phyloP scores from a whole-genome alignment of 306 rosid genomes.

The Malus orientalis region DNA sequence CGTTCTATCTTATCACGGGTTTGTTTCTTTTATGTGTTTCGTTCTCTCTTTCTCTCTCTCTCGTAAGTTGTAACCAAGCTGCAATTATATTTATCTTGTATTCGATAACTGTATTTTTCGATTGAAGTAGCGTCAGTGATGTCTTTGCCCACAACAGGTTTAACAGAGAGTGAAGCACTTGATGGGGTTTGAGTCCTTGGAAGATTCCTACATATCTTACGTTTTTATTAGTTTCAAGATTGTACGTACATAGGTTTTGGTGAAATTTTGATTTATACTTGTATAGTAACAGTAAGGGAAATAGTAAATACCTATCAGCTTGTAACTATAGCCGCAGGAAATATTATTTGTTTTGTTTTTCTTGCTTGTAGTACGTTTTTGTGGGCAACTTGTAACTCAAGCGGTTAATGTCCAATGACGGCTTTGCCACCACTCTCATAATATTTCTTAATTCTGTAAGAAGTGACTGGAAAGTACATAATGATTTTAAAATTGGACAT shows the following conservation, averaged over 20 bases:
- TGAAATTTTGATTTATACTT: background rate
- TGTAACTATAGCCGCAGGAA: background rate
- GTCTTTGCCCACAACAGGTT: constrained; percentile 38
- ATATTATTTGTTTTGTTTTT: background rate
- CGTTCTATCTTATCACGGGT: background rate
- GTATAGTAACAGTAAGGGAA: background rate
- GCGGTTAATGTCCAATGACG: background rate
- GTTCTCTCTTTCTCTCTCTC: too few species aligned
- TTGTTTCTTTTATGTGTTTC: too few species aligned
- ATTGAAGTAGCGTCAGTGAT: background rate
- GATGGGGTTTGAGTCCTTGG: constrained; percentile 5
- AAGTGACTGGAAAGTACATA: too few species aligned
- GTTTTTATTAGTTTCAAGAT: background rate
- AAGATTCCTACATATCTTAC: background rate
- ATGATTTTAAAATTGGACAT: too few species aligned
- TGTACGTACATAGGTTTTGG: background rate
- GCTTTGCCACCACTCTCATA: background rate
- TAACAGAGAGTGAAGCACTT: constrained; percentile 25
- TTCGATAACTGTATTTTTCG: background rate
- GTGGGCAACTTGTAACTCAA: background rate
- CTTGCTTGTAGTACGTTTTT: background rate
- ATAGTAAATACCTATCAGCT: background rate
- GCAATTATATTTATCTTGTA: background rate
- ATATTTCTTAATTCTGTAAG: too few species aligned
- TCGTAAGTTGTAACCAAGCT: background rate